These are phyloP conservation scores for Tetracentron sinense DNA, from an alignment of 164 flowering plant species.

Conservation along the genomic window DNA sequence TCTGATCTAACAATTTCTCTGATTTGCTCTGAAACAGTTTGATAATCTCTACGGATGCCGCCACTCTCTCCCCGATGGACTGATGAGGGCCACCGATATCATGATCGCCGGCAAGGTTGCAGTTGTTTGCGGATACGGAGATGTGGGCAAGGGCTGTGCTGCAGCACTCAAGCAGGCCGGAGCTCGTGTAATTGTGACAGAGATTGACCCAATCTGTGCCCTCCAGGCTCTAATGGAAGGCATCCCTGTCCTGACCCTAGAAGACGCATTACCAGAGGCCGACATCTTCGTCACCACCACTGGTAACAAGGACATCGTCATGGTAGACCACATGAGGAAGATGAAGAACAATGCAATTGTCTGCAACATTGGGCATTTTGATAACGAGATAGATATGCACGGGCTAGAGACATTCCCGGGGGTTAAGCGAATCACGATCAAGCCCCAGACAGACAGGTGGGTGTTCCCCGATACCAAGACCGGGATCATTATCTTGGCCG, in stretches of 20 bases:
- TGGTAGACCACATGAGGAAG: slow-evolving; percentile 32
- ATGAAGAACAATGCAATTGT: slow-evolving; percentile 44
- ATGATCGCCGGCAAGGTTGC: slow-evolving; percentile 31
- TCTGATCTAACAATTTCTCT: not conserved
- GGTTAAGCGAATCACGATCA: slow-evolving; percentile 22
- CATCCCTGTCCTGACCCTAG: slow-evolving; percentile 26
- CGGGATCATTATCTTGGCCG: slow-evolving; percentile 24
- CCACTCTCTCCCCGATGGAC: slow-evolving; percentile 28
- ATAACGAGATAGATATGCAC: slow-evolving; percentile 26
- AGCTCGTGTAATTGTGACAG: slow-evolving; percentile 31
- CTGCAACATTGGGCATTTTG: slow-evolving; percentile 40
- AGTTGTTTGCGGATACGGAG: slow-evolving; percentile 26
- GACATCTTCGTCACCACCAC: slow-evolving; percentile 32
- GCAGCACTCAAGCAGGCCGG: slow-evolving; percentile 29
- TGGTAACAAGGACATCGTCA: slow-evolving; percentile 38
- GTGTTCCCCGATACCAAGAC: slow-evolving; percentile 23
- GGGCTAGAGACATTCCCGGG: slow-evolving; percentile 25
- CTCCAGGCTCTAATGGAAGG: slow-evolving; percentile 41
- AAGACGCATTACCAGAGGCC: slow-evolving; percentile 25
- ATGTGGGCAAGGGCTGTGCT: slow-evolving; percentile 31
- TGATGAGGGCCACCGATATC: slow-evolving; percentile 28
- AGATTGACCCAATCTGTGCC: slow-evolving; percentile 38
- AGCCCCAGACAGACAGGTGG: slow-evolving; percentile 31
- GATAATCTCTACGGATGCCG: slow-evolving; percentile 28
- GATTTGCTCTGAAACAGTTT: slow-evolving; percentile 11